Base-by-base conservation (phyloP, 345 rosid genomes). In the Euphorbia lathyris region DNA sequence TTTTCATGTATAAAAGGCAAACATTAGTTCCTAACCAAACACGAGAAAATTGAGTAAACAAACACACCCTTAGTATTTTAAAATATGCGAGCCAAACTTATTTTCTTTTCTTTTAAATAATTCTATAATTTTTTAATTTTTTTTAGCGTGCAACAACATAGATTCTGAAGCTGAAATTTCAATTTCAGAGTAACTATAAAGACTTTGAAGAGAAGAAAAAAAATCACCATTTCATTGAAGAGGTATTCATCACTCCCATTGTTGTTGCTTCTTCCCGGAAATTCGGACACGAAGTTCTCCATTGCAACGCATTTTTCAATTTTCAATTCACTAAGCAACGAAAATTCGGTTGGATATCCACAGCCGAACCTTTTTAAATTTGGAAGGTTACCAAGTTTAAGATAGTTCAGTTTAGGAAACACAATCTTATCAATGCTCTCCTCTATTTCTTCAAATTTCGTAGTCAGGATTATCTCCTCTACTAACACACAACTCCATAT, bases 391-490 rank as follows among this genome's bases (percentile, higher is more conserved):
- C 1, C 0, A 48, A 80, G 63, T 0, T 0, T 0, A 1, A 76
- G 0, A 0, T 0, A 0, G 17, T 10, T 43, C 8, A 76, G 55
- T 10, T 65, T 66, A 27, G 63, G 72, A 3, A 80, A 80, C 9
- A 23, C 6, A 22, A 60, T 38, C 64, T 14, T 38, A 19, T 30
- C 30, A 2, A 38, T 19, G 0, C 26, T 40, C 59, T 6, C 30
- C 19, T 0, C 9, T 7, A 27, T 67, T 20, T 5, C 51, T 30
- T 38, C 48, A 20, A 20, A 10, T 60, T 2, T 30, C 25, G 38
- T 61, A 3, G 26, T 12, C 0, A 10, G 5, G 9, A 72, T 62
- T 60, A 76, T 42, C 9, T 23, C 23, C 59, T 79, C 72, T 55
- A 79, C 17, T 0, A 17, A 58, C n/a, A 0, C 0, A 11, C 77